Evolutionary conservation across 805 yeast genomes (phyloP).

Genomic region (Starmerella bacillaris): DNA sequence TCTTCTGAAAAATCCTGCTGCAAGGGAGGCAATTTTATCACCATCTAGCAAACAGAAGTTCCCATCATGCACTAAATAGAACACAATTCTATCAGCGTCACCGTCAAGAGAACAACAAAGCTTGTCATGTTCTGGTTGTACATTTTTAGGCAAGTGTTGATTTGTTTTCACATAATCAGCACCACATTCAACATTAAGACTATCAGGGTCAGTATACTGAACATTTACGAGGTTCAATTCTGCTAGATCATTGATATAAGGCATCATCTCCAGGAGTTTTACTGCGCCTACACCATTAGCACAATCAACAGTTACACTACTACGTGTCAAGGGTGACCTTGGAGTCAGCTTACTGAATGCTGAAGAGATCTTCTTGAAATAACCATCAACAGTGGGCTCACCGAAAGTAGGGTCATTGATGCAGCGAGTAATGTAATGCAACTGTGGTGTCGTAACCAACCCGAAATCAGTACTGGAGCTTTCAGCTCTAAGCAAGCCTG

Average conservation of each 20-base stretch:
- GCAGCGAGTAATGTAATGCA: slow-evolving; percentile 68
- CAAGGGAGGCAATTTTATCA: slow-evolving; percentile 75
- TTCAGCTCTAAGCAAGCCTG: slow-evolving; percentile 38
- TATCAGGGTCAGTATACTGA: slow-evolving; percentile 33
- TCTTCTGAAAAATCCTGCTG: slow-evolving; percentile 43
- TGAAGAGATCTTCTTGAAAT: slow-evolving; percentile 41
- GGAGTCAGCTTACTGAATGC: slow-evolving; percentile 31
- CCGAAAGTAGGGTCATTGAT: slow-evolving; percentile 45
- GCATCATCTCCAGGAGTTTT: slow-evolving; percentile 36
- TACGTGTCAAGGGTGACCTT: slow-evolving; percentile 18
- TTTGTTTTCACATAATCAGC: slow-evolving; percentile 90
- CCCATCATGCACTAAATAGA: slow-evolving; percentile 30
- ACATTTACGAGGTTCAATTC: slow-evolving; percentile 33
- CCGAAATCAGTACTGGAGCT: slow-evolving; percentile 40
- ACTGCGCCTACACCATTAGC: slow-evolving; percentile 98
- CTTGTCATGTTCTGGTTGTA: slow-evolving; percentile 28
- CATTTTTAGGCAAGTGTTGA: slow-evolving; percentile 55
- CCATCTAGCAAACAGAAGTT: slow-evolving; percentile 49
- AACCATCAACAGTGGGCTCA: slow-evolving; percentile 44
- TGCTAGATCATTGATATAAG: slow-evolving; percentile 28
- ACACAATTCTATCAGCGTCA: slow-evolving; percentile 88
- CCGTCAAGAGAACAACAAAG: slow-evolving; percentile 84
- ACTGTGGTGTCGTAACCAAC: slow-evolving; percentile 77
- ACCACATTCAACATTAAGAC: slow-evolving; percentile 67
- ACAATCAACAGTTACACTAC: slow-evolving; percentile 52